Evolutionary conservation across 495 filamentous ascomycete genomes (phyloP).

Genomic region (Neurospora pannonica): DNA sequence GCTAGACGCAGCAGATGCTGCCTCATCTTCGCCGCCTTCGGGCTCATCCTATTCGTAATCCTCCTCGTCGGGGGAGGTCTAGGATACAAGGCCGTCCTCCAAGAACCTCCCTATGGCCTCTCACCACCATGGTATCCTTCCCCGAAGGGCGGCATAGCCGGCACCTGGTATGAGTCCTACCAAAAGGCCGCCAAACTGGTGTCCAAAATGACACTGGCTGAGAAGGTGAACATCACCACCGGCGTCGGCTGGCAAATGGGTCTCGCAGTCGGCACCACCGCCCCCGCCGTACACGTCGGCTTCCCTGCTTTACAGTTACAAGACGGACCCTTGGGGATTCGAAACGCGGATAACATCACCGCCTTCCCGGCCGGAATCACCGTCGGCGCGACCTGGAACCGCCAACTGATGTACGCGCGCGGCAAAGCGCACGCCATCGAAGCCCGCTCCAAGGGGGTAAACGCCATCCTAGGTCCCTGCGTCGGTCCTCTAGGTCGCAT

Average conservation of each 20-base stretch:
- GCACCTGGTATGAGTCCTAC: conserved; percentile 70
- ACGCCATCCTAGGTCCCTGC: conserved; percentile 59
- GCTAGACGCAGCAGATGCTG: conserved; percentile 28
- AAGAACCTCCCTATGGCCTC: conserved; percentile 38
- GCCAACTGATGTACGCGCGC: conserved; percentile 56
- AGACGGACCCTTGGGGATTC: conserved; percentile 67
- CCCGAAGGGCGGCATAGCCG: conserved; percentile 67
- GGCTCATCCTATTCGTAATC: conserved; percentile 22
- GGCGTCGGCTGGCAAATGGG: conserved; percentile 89
- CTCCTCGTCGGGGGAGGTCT: conserved; percentile 30
- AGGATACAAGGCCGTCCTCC: conserved; percentile 31
- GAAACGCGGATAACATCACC: conserved; percentile 53
- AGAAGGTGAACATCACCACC: conserved; percentile 93
- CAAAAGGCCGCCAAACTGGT: conserved; percentile 73
- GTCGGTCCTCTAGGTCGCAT: conserved; percentile 63
- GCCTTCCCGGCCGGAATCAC: conserved; percentile 62
- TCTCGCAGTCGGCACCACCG: conserved; percentile 85
- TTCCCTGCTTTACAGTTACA: conserved; percentile 87
- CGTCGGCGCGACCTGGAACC: conserved; percentile 53
- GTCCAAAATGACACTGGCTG: conserved; percentile 68
- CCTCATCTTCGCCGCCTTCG: conserved; percentile 15
- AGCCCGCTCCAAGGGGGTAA: conserved; percentile 59
- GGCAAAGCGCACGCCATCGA: conserved; percentile 61
- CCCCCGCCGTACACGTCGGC: conserved; percentile 53
- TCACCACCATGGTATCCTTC: conserved; percentile 79